Evolutionary conservation across 768 basidiomycete species (phyloP), one percentile per base, ranked within the genome.

Genomic region (Favolaschia claudopus): DNA sequence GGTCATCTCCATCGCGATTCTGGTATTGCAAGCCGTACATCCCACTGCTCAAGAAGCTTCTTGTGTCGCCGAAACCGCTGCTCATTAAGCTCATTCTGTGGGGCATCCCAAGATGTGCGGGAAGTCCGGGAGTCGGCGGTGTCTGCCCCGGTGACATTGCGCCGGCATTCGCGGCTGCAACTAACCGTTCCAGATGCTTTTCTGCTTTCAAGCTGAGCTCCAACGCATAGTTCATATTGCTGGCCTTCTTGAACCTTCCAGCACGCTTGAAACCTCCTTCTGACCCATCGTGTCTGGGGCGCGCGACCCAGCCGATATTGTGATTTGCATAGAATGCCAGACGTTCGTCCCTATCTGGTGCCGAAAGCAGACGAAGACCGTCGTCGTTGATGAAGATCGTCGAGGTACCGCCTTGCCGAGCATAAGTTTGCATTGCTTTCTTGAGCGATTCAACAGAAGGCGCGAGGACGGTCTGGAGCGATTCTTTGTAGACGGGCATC

Each of bases 221-320:
- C n/a, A 92, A 81, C 7, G 84, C 92, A 66, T 89, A 94, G 70
- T 96, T 96, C 89, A 96, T 88, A 74, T 96, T 96, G 15, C 87
- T 89, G 1, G 93, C 93, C 75, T 96, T 96, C 80, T 96, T 96
- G 82, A 96, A 96, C 20, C 93, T 83, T 29, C 95, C 94, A 5
- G 89, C 88, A 36, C 82, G 86, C 79, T 73, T 84, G 76, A 82
- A 89, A 2, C 87, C 89, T 52, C 82, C 83, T 6, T 76, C 70
- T 0, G 71, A 47, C 56, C 75, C 67, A 58, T 84, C 83, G 65
- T 92, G 90, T 38, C 79, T 77, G 0, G 91, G 91, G n/a, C 91
- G 83, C 4, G 92, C 89, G 58, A 91, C 89, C 84, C 88, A 93
- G 7, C 87, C 91, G 64, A 92, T 88, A 65, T 85, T 84, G 66